Evolutionary conservation across 495 filamentous ascomycete genomes (phyloP).

Genomic region (Aspergillus indologenus): DNA sequence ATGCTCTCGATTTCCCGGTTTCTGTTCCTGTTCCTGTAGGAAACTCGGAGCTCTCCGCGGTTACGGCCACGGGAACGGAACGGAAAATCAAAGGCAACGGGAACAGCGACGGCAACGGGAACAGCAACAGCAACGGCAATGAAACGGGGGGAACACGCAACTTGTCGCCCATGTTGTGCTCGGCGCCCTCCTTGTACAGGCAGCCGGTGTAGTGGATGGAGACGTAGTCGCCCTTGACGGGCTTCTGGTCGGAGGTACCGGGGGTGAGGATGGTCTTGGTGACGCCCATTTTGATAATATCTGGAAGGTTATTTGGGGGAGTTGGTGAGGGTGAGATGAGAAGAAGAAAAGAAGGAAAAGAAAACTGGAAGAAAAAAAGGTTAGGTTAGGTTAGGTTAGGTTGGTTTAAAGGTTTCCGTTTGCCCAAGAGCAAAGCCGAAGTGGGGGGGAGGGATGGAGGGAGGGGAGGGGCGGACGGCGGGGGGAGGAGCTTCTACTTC

Average conservation of each 20-base stretch:
- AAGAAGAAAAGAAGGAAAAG: too few relatives aligned
- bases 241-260: slow-evolving; percentile 55
- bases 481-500: too few relatives aligned
- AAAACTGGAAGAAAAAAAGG: slow-evolving; percentile 8
- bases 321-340: slow-evolving; percentile 4
- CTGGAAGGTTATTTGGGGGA: not conserved
- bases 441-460: slow-evolving; percentile 1
- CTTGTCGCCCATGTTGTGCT: slow-evolving; percentile 51
- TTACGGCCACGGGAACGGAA: too few relatives aligned
- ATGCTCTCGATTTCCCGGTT: too few relatives aligned
- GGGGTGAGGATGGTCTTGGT: slow-evolving; percentile 36
- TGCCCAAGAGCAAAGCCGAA: too few relatives aligned
- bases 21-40: too few relatives aligned
- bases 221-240: slow-evolving; percentile 61
- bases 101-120: too few relatives aligned
- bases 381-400: too few relatives aligned
- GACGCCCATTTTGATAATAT: slow-evolving; percentile 54
- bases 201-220: slow-evolving; percentile 82
- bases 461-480: not conserved
- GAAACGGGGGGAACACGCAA: slow-evolving; percentile 24
- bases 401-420: too few relatives aligned
- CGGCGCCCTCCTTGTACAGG: slow-evolving; percentile 58
- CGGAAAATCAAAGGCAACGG: too few relatives aligned
- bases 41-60: too few relatives aligned
- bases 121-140: too few relatives aligned